Evolutionary conservation across 2,329 filamentous ascomycete genomes (phyloP).

Genomic region (Botrytis medusae): DNA sequence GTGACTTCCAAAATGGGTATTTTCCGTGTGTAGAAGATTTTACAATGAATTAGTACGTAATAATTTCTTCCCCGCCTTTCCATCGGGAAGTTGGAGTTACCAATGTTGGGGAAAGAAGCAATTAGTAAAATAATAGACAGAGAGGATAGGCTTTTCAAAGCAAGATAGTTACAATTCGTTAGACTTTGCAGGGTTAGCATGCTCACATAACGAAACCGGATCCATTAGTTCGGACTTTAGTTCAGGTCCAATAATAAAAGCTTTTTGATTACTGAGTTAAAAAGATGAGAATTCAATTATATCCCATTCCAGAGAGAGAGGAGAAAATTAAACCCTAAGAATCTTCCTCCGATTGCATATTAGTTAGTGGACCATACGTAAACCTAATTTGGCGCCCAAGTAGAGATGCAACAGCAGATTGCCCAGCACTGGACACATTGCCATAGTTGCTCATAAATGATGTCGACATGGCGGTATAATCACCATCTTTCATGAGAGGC

Average conservation of each 20-base stretch:
- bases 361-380: slow-evolving; percentile 1
- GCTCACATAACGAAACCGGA: not conserved
- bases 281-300: not conserved
- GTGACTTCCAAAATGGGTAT: not conserved
- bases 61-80: slow-evolving; percentile 5
- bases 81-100: not conserved
- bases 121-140: not conserved
- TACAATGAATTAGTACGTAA: not conserved
- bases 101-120: not conserved
- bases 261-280: not conserved
- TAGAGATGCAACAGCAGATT: slow-evolving; percentile 7
- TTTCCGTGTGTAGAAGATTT: not conserved
- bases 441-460: not conserved
- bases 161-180: not conserved
- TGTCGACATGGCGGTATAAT: not conserved
- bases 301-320: not conserved
- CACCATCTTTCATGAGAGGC: slow-evolving; percentile 6
- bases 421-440: not conserved
- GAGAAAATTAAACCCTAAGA: not conserved
- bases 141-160: not conserved
- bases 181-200: not conserved
- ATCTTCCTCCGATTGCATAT: not conserved
- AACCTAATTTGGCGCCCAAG: not conserved
- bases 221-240: not conserved
- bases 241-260: not conserved